phyloP scores from a whole-genome alignment of 352 stramenopile genomes.

The Globisporangium spinosum region DNA sequence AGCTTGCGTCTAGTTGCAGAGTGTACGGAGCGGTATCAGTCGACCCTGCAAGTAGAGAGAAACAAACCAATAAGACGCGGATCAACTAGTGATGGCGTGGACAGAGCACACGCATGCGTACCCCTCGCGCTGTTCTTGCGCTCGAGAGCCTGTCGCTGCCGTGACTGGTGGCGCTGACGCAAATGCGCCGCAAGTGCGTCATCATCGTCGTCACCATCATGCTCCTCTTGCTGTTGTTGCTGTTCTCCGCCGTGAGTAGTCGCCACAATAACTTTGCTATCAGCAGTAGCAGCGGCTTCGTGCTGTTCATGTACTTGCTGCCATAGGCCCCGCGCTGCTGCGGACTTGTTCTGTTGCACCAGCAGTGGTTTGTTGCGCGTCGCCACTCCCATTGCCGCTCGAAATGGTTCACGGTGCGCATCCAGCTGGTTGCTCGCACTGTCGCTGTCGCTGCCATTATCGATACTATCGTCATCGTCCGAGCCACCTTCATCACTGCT shows the following conservation, averaged over 20 bases:
- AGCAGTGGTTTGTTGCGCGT: neutral
- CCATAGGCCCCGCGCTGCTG: neutral
- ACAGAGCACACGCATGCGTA: neutral
- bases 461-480: neutral
- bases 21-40: neutral
- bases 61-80: neutral
- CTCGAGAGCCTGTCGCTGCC: neutral
- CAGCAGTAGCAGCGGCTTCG: neutral
- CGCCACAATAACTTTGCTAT: neutral
- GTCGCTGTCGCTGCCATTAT: neutral
- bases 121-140: neutral
- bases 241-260: neutral
- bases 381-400: neutral
- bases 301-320: neutral
- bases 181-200: neutral
- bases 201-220: neutral
- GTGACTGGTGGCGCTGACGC: neutral
- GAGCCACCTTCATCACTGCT: neutral
- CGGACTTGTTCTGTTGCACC: neutral
- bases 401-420: neutral
- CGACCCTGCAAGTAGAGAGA: neutral
- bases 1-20: neutral
- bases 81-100: neutral
- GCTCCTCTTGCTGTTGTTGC: neutral
- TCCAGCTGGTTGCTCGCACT: conserved; percentile 9